phyloP scores from a whole-genome alignment of 257 asterid species.

The Fraxinus americana region DNA sequence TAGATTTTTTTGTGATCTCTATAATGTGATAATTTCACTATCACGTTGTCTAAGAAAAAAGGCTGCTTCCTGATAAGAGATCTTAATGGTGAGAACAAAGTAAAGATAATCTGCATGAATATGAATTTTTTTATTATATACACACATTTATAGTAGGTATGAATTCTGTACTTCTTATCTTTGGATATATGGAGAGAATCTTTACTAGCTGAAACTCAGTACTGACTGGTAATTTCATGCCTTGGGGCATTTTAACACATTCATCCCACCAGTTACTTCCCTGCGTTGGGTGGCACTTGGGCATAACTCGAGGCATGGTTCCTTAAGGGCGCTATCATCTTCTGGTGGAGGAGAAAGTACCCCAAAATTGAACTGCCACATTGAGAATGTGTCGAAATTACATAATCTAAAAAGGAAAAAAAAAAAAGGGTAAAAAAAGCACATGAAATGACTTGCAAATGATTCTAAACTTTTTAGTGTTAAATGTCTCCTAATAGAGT shows the following conservation, averaged over 20 bases:
- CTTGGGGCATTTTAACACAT: constrained; percentile 55
- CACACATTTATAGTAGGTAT: not conserved
- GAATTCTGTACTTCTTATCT: not conserved
- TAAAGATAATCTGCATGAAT: not conserved
- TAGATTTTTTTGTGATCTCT: not conserved
- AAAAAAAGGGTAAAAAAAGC: not conserved
- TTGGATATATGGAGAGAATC: not conserved
- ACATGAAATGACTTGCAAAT: not conserved
- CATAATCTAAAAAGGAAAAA: not conserved
- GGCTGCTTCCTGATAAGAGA: not conserved
- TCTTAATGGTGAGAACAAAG: not conserved
- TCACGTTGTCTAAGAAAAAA: not conserved
- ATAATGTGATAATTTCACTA: not conserved
- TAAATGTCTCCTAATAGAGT: too few species aligned
- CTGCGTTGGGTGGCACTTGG: constrained; percentile 59
- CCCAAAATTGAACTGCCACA: constrained; percentile 79
- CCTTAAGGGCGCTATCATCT: constrained; percentile 60
- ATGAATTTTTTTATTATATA: not conserved
- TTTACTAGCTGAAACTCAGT: not conserved
- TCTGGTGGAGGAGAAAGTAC: constrained; percentile 59
- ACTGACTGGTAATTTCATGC: constrained; percentile 16
- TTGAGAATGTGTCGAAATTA: not conserved
- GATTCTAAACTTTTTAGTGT: too few species aligned
- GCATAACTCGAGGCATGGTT: constrained; percentile 78
- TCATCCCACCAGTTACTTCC: constrained; percentile 28